phyloP scores from a whole-genome alignment of 805 yeast species.

The Metschnikowia continentalis region DNA sequence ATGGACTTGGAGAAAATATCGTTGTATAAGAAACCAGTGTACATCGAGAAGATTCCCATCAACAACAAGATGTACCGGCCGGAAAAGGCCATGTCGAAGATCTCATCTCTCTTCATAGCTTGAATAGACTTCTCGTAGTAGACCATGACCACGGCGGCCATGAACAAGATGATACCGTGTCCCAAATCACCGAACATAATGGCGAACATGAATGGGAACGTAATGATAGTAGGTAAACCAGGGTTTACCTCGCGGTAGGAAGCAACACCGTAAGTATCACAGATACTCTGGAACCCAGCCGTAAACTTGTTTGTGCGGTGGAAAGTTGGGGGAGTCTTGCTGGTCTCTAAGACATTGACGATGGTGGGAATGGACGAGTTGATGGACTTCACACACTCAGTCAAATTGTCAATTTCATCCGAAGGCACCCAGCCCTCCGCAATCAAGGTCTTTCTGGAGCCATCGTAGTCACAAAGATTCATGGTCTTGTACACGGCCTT shows the following conservation, averaged over 20 bases:
- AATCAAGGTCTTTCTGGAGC: constrained; percentile 75
- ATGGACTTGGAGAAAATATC: constrained; percentile 90
- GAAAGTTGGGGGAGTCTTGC: constrained; percentile 88
- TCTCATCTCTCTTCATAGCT: constrained; percentile 76
- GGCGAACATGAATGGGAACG: constrained; percentile 98
- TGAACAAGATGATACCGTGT: constrained; percentile 80
- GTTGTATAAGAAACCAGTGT: constrained; percentile 90
- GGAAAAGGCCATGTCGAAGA: constrained; percentile 91
- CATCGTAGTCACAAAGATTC: constrained; percentile 77
- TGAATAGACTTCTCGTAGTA: constrained; percentile 68
- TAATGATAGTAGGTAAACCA: constrained; percentile 88
- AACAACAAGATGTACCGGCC: constrained; percentile 88
- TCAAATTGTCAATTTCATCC: constrained; percentile 64
- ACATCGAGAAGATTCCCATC: constrained; percentile 95
- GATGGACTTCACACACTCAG: constrained; percentile 59
- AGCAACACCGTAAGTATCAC: constrained; percentile 94
- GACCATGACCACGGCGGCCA: constrained; percentile 70
- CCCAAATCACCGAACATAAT: constrained; percentile 99
- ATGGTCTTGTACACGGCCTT: constrained; percentile 75
- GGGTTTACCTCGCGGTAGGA: constrained; percentile 94
- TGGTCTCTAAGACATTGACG: constrained; percentile 61
- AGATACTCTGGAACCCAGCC: constrained; percentile 84
- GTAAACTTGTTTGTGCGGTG: constrained; percentile 95
- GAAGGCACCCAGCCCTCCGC: constrained; percentile 98
- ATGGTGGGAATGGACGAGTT: constrained; percentile 54